phyloP scores from a whole-genome alignment of 148 eudicot species.

The Persicaria tinctoria region DNA sequence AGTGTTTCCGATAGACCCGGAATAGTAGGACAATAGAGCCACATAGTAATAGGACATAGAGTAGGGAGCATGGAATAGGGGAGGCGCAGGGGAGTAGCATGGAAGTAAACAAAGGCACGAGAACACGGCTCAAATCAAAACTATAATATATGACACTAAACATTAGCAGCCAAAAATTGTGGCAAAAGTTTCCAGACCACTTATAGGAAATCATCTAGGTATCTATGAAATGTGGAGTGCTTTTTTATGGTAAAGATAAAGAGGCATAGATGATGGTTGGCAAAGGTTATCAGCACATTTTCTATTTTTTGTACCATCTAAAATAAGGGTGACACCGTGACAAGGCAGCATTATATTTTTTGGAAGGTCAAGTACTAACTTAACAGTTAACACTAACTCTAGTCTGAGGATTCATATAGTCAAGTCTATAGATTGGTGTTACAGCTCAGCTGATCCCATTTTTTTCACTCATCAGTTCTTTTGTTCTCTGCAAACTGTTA shows the following conservation, averaged over 20 bases:
- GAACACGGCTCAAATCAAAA: too few relatives aligned
- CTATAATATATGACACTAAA: too few relatives aligned
- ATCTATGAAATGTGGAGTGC: not conserved
- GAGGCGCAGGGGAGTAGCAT: too few relatives aligned
- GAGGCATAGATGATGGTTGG: not conserved
- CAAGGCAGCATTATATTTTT: not conserved
- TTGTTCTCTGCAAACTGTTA: slow-evolving; percentile 7
- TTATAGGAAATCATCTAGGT: not conserved
- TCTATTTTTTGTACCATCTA: not conserved
- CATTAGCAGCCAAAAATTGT: not conserved
- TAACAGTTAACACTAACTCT: not conserved
- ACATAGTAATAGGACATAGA: too few relatives aligned
- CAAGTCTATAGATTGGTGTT: not conserved
- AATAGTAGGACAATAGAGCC: too few relatives aligned
- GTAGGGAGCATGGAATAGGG: too few relatives aligned
- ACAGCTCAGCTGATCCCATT: not conserved
- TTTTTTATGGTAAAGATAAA: not conserved
- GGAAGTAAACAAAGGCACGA: too few relatives aligned
- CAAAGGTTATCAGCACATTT: not conserved
- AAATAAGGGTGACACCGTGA: not conserved
- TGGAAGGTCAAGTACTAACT: too few relatives aligned
- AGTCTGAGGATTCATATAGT: not conserved
- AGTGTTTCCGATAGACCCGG: too few relatives aligned
- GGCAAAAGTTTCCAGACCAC: not conserved
- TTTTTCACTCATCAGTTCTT: slow-evolving; percentile 2